phyloP scores from a whole-genome alignment of 768 basidiomycete genomes.

The Lentinula lateritia region DNA sequence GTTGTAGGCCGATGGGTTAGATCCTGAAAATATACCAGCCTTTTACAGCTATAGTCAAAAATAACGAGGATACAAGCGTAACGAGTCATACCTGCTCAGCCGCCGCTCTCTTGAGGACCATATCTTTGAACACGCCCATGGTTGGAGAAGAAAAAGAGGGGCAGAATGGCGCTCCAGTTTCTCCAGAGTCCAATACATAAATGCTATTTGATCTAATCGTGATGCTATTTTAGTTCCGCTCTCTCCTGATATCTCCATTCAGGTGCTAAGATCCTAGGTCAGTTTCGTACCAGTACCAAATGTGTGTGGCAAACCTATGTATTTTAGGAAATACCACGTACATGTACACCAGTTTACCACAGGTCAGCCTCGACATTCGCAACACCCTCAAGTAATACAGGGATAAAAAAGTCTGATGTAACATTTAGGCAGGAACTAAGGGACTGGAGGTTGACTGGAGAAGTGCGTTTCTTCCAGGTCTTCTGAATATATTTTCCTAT shows the following conservation, averaged over 20 bases:
- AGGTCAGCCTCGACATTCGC: no score
- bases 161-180: background rate
- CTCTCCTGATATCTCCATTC: background rate
- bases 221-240: background rate
- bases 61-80: background rate
- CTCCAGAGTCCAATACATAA: background rate
- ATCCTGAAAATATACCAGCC: conserved; percentile 78
- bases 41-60: conserved; percentile 17
- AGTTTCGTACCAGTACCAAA: background rate
- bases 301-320: no score
- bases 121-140: conserved; percentile 3
- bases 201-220: background rate
- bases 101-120: conserved; percentile 29
- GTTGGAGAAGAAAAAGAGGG: background rate
- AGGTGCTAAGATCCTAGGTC: background rate
- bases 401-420: no score
- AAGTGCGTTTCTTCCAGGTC: no score
- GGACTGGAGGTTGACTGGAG: no score
- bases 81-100: conserved; percentile 36
- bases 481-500: background rate
- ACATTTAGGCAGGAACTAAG: no score
- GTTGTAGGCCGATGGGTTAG: conserved; percentile 63
- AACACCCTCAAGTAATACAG: no score
- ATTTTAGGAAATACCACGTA: no score
- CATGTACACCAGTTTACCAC: no score